Conservation (phyloP, 2,329 filamentous ascomycete species). For the Ustulina deusta region DNA sequence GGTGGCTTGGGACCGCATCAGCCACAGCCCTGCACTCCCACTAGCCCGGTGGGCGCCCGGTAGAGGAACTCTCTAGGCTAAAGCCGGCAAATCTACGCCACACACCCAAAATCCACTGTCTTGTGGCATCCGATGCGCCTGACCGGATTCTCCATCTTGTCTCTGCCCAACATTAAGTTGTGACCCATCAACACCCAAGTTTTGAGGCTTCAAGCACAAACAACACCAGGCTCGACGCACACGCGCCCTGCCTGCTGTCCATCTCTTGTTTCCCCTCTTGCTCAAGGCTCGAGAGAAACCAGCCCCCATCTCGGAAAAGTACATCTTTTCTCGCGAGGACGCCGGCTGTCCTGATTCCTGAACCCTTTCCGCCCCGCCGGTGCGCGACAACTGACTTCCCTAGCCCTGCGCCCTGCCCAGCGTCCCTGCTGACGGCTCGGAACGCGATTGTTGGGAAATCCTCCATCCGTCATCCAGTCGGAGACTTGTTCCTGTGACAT, state of each 20-base stretch:
- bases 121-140: conserved; percentile 13
- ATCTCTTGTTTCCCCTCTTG: conserved; percentile 19
- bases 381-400: conserved; percentile 30
- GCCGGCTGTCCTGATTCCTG: conserved; percentile 27
- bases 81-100: background rate
- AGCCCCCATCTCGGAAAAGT: conserved; percentile 23
- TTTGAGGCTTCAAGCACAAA: conserved; percentile 31
- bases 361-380: conserved; percentile 32
- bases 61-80: too few relatives aligned
- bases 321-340: conserved; percentile 19
- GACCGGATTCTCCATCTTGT: conserved; percentile 9
- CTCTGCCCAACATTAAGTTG: conserved; percentile 33
- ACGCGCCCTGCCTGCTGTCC: conserved; percentile 20
- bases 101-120: background rate
- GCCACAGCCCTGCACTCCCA: conserved; percentile 20
- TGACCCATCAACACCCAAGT: conserved; percentile 29
- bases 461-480: conserved; percentile 25
- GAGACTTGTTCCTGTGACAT: conserved; percentile 40
- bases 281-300: conserved; percentile 26
- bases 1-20: conserved; percentile 37
- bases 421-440: conserved; percentile 21
- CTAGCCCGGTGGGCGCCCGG: background rate
- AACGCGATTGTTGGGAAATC: conserved; percentile 17
- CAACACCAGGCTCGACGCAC: conserved; percentile 34
- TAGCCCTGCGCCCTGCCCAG: conserved; percentile 24